Base-by-base conservation (phyloP, 768 basidiomycete species). In the Mycena rosella region DNA sequence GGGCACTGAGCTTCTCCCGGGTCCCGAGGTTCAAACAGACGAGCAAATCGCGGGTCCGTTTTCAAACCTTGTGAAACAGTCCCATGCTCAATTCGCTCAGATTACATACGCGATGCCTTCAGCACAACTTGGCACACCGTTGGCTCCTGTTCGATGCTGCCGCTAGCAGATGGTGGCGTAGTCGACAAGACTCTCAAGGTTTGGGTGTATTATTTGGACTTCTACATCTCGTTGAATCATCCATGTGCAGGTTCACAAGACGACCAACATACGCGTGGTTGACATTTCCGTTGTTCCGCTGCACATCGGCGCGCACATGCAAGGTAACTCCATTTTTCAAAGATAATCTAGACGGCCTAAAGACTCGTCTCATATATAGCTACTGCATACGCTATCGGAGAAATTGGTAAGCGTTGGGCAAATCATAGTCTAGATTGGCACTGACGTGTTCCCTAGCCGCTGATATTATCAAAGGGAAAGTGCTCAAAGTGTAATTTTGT, bases 1-100 rank as follows among this genome's bases (percentile, higher is more conserved):
- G 0, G 60, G 36, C 11, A 68, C n/a, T 34, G 74, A 69, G 51
- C 60, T 51, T 26, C 60, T 22, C 27, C 74, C 77, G 15, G 77
- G 76, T 10, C 62, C 63, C 7, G 53, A 63, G 13, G 64, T 74
- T 36, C 57, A 62, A 20, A 71, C 65, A 15, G 77, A 74, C 79
- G 13, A 70, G 60, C 34, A 84, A 82, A 68, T 36, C 82, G 34
- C 78, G 81, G 20, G 82, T 85, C 22, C 26, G 42, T 49, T 38
- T 14, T 26, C 44, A 32, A 17, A 8, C 27, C n/a, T 1, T 22
- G 2, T 10, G 8, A 24, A 22, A 40, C 15, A 45, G 40, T 4
- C 5, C 22, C 17, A 32, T 4, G 5, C 45, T 22, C 24, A 24
- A 13, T 42, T 24, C 38, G n/a, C 13, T 49, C 48, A 65, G 63